Conservation (phyloP, 2,329 filamentous ascomycete species). For the Lecanicillium sp. region DNA sequence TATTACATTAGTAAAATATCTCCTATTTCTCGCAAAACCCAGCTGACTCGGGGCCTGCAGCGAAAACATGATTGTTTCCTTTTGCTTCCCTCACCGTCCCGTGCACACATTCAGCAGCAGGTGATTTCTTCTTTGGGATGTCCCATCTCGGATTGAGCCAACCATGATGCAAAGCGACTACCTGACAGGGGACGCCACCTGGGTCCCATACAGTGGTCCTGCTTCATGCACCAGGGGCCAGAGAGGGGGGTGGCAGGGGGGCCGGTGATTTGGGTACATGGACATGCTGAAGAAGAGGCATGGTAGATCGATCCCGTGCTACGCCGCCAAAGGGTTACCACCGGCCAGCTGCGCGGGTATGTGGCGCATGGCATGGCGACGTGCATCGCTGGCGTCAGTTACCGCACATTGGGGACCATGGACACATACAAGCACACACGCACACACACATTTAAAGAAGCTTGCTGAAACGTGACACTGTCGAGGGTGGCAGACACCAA, state of each 20-base stretch:
- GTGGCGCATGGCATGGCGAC: conserved; percentile 1
- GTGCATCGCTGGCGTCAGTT: background rate
- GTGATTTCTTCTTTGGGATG: conserved; percentile 10
- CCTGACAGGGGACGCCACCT: conserved; percentile 3
- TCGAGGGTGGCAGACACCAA: background rate
- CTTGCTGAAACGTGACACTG: conserved; percentile 5
- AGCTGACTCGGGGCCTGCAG: background rate
- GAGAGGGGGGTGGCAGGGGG: too few relatives aligned
- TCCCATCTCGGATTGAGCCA: conserved; percentile 2
- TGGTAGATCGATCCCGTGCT: conserved; percentile 14
- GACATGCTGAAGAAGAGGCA: background rate
- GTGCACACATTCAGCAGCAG: background rate
- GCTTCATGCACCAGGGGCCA: conserved; percentile 1
- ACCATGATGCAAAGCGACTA: conserved; percentile 9
- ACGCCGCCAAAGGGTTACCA: conserved; percentile 3
- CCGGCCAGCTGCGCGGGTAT: background rate
- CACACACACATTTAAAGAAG: too few relatives aligned
- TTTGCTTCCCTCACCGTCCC: background rate
- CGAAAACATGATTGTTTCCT: background rate
- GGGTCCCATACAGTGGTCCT: background rate
- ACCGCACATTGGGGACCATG: conserved; percentile 4
- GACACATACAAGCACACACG: too few relatives aligned
- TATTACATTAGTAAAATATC: too few relatives aligned
- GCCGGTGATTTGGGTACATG: conserved; percentile 4
- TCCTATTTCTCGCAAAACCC: background rate